Evolutionary conservation across 164 flowering plant genomes (phyloP).

Genomic region (Taxillus chinensis): DNA sequence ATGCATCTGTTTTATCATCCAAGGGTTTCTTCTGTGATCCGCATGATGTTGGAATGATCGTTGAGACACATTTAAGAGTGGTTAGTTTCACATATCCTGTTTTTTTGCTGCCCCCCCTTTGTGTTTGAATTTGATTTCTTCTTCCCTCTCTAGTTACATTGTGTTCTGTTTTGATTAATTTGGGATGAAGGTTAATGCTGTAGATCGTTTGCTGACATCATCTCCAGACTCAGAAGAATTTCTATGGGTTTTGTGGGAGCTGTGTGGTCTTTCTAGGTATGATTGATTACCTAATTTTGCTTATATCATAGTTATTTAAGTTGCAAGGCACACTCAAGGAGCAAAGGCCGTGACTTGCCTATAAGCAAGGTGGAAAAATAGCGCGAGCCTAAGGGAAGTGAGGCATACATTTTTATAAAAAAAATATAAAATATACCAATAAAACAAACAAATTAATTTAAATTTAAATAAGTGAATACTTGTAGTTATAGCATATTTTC

Average conservation of each 20-base stretch:
- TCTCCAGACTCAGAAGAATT: conserved; percentile 68
- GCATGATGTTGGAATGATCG: conserved; percentile 54
- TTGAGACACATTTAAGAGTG: conserved; percentile 74
- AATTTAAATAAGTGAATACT: too few species aligned
- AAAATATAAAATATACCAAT: too few species aligned
- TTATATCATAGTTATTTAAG: not conserved
- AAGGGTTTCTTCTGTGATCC: conserved; percentile 77
- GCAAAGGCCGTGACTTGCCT: too few species aligned
- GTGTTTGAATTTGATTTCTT: not conserved
- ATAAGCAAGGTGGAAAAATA: too few species aligned
- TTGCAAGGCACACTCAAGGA: too few species aligned
- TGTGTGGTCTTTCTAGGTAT: conserved; percentile 83
- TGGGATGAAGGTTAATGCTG: conserved; percentile 53
- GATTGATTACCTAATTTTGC: conserved; percentile 1
- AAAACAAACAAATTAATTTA: too few species aligned
- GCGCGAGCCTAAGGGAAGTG: too few species aligned
- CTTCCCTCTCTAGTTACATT: not conserved
- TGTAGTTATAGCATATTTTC: too few species aligned
- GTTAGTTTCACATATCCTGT: conserved; percentile 32
- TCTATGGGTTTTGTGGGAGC: conserved; percentile 88
- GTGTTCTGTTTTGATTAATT: conserved; percentile 1
- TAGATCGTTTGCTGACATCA: conserved; percentile 61
- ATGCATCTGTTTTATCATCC: conserved; percentile 58
- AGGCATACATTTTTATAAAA: too few species aligned
- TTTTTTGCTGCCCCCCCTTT: conserved; percentile 5